These are phyloP conservation scores for Phycomyces blakesleeanus DNA, from an alignment of 192 early-diverging fungal genomes.

Conservation along the genomic window DNA sequence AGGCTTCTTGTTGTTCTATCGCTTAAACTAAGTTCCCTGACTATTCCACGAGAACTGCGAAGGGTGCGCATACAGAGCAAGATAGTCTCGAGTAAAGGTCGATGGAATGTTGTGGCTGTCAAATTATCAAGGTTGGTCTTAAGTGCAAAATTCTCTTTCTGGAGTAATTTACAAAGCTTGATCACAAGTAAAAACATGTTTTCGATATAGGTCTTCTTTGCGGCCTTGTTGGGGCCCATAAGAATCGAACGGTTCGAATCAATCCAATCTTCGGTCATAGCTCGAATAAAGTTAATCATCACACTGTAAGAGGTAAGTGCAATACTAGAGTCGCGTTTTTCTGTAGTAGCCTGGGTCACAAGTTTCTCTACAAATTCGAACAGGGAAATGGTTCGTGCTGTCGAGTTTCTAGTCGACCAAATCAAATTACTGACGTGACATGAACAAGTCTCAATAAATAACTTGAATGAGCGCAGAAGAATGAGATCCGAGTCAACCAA, in stretches of 20 bases:
- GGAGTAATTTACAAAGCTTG: slow-evolving; percentile 10
- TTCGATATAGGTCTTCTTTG: slow-evolving; percentile 14
- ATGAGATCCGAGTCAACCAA: slow-evolving; percentile 26
- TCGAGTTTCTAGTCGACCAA: slow-evolving; percentile 9
- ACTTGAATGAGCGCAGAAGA: slow-evolving; percentile 32
- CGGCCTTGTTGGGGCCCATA: neutral
- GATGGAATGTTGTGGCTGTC: slow-evolving; percentile 21
- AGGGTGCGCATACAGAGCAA: slow-evolving; percentile 34
- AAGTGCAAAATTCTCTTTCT: slow-evolving; percentile 21
- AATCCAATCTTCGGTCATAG: slow-evolving; percentile 26
- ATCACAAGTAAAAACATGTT: slow-evolving; percentile 10
- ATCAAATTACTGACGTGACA: slow-evolving; percentile 11
- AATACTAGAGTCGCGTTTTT: slow-evolving; percentile 2
- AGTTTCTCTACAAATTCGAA: slow-evolving; percentile 6
- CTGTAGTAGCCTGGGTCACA: neutral
- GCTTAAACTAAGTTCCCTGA: neutral
- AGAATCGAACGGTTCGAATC: neutral
- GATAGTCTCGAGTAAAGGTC: slow-evolving; percentile 33
- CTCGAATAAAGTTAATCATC: slow-evolving; percentile 17
- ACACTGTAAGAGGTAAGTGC: slow-evolving; percentile 6
- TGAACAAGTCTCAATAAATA: slow-evolving; percentile 30
- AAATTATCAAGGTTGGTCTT: slow-evolving; percentile 12
- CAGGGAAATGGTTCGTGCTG: neutral
- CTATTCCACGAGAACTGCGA: neutral
- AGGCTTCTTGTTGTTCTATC: neutral